These are phyloP conservation scores for Aureobasidium subglaciale DNA, from an alignment of 2,329 filamentous ascomycete species.

Conservation along the genomic window DNA sequence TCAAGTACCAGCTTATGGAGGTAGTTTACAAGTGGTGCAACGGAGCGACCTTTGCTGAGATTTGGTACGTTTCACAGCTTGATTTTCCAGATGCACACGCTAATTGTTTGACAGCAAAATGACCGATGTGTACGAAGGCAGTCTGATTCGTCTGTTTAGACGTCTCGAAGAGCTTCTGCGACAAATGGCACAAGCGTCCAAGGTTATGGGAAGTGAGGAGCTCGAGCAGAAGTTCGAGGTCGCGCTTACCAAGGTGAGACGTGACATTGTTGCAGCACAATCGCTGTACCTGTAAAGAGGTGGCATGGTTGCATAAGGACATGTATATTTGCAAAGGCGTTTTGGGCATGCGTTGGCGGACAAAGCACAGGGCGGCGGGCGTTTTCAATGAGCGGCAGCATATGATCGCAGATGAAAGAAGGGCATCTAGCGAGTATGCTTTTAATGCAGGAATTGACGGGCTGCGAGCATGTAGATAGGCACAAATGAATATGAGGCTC, in stretches of 20 bases:
- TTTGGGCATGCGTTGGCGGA: neutral
- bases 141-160: constrained; percentile 90
- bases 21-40: constrained; percentile 89
- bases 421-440: neutral
- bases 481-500: neutral
- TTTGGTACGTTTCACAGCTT: constrained; percentile 63
- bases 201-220: constrained; percentile 97
- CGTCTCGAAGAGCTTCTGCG: constrained; percentile 87
- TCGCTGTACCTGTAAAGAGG: constrained; percentile 70
- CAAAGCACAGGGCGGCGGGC: constrained; percentile 6
- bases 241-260: constrained; percentile 74
- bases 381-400: constrained; percentile 11
- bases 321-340: neutral
- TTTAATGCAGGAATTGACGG: neutral
- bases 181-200: constrained; percentile 91
- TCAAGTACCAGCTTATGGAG: constrained; percentile 97
- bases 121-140: constrained; percentile 97
- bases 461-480: neutral
- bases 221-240: constrained; percentile 86
- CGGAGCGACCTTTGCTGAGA: constrained; percentile 82
- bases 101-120: constrained; percentile 64
- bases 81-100: constrained; percentile 12
- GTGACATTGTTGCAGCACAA: constrained; percentile 92
- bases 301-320: neutral
- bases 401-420: neutral